These are phyloP conservation scores for Waltergamsia citrina DNA, from an alignment of 2,329 filamentous ascomycete species.

Conservation along the genomic window DNA sequence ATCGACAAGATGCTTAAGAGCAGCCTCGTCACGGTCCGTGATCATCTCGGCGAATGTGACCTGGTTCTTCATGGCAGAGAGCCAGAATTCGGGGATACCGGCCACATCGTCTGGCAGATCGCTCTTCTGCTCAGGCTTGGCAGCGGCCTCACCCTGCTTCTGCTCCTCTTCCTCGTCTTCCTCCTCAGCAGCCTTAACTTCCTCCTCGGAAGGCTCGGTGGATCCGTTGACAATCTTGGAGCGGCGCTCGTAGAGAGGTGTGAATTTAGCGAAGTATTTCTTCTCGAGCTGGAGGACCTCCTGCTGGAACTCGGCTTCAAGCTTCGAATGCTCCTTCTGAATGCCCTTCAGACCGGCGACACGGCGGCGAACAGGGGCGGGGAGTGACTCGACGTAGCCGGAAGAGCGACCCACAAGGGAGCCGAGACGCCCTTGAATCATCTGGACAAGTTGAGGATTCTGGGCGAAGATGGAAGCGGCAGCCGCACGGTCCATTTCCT, in stretches of 20 bases:
- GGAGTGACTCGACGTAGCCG: constrained; percentile 95
- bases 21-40: constrained; percentile 91
- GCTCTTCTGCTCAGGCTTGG: constrained; percentile 44
- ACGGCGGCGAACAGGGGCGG: constrained; percentile 78
- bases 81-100: constrained; percentile 98
- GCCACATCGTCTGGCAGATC: constrained; percentile 47
- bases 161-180: constrained; percentile 66
- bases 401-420: constrained; percentile 90
- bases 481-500: constrained; percentile 79
- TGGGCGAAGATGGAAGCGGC: constrained; percentile 91
- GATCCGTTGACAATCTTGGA: constrained; percentile 84
- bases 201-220: constrained; percentile 75
- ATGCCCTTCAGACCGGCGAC: constrained; percentile 95
- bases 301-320: constrained; percentile 97
- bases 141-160: constrained; percentile 30
- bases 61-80: constrained; percentile 99
- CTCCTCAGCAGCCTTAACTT: constrained; percentile 79
- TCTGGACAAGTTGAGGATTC: constrained; percentile 87
- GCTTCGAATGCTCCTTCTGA: constrained; percentile 96
- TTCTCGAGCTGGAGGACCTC: constrained; percentile 97
- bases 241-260: constrained; percentile 92
- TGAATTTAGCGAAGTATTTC: constrained; percentile 99
- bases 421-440: constrained; percentile 96
- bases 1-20: constrained; percentile 80
- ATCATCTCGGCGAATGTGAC: constrained; percentile 96